phyloP scores from a whole-genome alignment of 23 red algal genomes.

The Agarophyton chilense region DNA sequence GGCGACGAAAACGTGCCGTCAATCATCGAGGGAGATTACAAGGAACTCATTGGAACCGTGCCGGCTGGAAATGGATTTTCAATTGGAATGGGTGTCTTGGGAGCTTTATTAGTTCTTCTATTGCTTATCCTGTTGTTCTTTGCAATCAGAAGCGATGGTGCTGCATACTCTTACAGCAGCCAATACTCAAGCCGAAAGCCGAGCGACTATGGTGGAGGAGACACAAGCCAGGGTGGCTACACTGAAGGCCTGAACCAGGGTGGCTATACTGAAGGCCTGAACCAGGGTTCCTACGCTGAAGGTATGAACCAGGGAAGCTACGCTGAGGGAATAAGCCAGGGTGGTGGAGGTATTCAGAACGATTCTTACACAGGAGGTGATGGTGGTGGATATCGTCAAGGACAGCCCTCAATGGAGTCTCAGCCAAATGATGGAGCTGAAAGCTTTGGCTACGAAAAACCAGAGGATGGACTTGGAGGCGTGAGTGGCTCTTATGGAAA shows the following conservation, averaged over 20 bases:
- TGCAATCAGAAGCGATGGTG: constrained; percentile 42
- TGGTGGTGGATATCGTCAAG: constrained; percentile 6
- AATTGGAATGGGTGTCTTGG: constrained; percentile 63
- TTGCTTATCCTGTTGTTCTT: constrained; percentile 52
- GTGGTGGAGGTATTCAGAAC: background rate
- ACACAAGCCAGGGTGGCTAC: constrained; percentile 47
- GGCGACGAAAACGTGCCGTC: constrained; percentile 16
- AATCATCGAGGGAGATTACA: constrained; percentile 51
- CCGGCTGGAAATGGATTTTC: constrained; percentile 57
- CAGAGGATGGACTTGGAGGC: constrained; percentile 28
- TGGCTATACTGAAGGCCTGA: constrained; percentile 24
- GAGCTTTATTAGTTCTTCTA: constrained; percentile 48
- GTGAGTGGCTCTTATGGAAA: constrained; percentile 35
- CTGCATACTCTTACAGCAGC: constrained; percentile 59
- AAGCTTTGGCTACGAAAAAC: constrained; percentile 34
- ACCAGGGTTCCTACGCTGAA: constrained; percentile 36
- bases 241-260: constrained; percentile 23
- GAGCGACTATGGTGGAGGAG: constrained; percentile 54
- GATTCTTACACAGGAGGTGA: background rate
- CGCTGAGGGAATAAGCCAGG: background rate
- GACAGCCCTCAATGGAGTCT: constrained; percentile 29
- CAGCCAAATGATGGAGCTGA: constrained; percentile 6
- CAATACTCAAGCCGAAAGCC: constrained; percentile 56
- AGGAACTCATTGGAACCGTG: constrained; percentile 47
- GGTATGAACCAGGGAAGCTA: constrained; percentile 17